Conservation (phyloP, 1,139 yeast species). For the Geotrichum armillariae region DNA sequence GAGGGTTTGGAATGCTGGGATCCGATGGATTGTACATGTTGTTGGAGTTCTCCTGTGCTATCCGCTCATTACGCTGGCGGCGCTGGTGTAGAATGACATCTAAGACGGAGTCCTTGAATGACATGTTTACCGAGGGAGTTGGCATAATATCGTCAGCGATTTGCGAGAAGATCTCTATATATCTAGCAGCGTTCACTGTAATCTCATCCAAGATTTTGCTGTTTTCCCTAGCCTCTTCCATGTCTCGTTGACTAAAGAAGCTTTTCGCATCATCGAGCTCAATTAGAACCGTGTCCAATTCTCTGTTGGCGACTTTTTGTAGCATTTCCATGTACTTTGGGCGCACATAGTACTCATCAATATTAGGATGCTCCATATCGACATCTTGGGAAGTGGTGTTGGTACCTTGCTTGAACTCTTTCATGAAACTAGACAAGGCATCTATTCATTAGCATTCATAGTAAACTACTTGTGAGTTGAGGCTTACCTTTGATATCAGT, state of each 20-base stretch:
- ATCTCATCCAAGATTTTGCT: slow-evolving; percentile 56
- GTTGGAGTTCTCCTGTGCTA: slow-evolving; percentile 64
- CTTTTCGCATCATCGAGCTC: slow-evolving; percentile 82
- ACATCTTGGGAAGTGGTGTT: slow-evolving; percentile 21
- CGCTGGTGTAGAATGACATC: slow-evolving; percentile 94
- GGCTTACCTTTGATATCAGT: slow-evolving; percentile 42
- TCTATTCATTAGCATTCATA: slow-evolving; percentile 13
- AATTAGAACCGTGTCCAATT: slow-evolving; percentile 61
- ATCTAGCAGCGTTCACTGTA: slow-evolving; percentile 72
- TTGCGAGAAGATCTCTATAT: slow-evolving; percentile 70
- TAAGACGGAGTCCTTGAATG: slow-evolving; percentile 84
- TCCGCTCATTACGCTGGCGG: slow-evolving; percentile 72
- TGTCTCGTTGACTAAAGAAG: slow-evolving; percentile 50
- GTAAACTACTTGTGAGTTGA: not conserved
- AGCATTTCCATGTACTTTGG: slow-evolving; percentile 77
- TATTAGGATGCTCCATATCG: slow-evolving; percentile 21
- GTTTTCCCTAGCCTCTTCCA: slow-evolving; percentile 30
- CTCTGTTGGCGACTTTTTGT: slow-evolving; percentile 83
- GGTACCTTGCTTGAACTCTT: slow-evolving; percentile 30
- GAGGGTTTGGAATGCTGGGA: slow-evolving; percentile 24
- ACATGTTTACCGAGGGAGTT: slow-evolving; percentile 69
- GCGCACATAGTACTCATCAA: slow-evolving; percentile 22
- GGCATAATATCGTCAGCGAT: slow-evolving; percentile 85
- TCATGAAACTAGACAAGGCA: slow-evolving; percentile 28
- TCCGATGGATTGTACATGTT: slow-evolving; percentile 41